Percentiles rank a stretch among this genome's conserved stretches.
phyloP scores from a whole-genome alignment of 225 moss, liverwort and hornwort species.

The Ulota crispa region DNA sequence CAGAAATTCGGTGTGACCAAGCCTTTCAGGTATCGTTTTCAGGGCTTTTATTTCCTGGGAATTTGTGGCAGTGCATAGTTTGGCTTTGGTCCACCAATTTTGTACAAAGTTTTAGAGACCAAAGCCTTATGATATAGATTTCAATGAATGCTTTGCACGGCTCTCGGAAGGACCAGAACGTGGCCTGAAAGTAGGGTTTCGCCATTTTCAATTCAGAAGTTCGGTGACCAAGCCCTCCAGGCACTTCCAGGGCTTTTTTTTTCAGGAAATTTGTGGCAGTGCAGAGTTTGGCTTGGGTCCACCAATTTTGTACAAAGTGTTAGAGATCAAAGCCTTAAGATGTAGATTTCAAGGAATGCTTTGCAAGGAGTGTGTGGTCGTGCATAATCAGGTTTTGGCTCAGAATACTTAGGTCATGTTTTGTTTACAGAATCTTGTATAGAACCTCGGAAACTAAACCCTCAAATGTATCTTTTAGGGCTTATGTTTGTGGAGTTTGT shows the following conservation, averaged over 20 bases:
- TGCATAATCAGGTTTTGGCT: not conserved
- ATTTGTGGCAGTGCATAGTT: not conserved
- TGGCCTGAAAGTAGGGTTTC: conserved; percentile 1
- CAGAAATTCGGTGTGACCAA: not conserved
- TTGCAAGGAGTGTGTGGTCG: not conserved
- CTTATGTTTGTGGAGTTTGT: not conserved
- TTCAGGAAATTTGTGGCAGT: not conserved
- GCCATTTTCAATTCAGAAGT: not conserved
- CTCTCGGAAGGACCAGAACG: not conserved
- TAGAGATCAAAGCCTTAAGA: not conserved
- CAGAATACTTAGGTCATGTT: not conserved
- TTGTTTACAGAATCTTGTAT: not conserved
- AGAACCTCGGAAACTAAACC: not conserved
- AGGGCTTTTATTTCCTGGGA: not conserved
- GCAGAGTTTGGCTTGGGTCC: not conserved
- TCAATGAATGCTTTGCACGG: too few species aligned
- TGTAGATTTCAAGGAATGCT: not conserved
- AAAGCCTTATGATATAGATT: not conserved
- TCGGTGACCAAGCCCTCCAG: not conserved
- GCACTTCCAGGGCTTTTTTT: not conserved
- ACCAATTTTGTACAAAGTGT: not conserved
- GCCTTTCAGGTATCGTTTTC: not conserved
- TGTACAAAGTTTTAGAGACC: not conserved
- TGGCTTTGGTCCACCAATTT: not conserved
- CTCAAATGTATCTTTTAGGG: not conserved